Conservation (phyloP, 169 alveolate genomes). For the Amoebophrya sp. region DNA sequence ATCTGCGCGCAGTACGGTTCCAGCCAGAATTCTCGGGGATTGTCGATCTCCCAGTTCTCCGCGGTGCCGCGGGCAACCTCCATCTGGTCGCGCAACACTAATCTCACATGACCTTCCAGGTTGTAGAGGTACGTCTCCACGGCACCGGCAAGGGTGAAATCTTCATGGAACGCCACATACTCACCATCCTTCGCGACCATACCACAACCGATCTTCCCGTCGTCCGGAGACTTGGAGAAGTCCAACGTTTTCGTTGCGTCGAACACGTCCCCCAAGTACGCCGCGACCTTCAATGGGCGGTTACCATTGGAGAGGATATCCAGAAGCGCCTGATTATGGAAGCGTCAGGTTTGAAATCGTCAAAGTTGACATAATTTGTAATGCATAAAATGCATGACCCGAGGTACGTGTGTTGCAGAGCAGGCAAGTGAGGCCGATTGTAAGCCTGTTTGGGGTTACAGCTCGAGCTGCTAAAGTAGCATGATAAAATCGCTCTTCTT, state of each 20-base stretch:
- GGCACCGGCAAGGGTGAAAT: constrained; percentile 40
- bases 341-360: no score
- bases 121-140: constrained; percentile 63
- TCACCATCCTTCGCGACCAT: constrained; percentile 80
- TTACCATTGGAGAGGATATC: constrained; percentile 89
- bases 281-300: constrained; percentile 82
- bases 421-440: no score
- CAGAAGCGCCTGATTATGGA: constrained; percentile 85
- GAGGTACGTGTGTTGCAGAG: no score
- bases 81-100: constrained; percentile 68
- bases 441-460: no score
- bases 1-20: constrained; percentile 86
- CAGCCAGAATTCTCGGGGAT: constrained; percentile 56
- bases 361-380: no score
- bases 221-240: constrained; percentile 55
- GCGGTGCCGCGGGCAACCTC: constrained; percentile 75
- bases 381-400: no score
- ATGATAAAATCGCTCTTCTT: no score
- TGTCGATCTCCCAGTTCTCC: constrained; percentile 78
- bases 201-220: constrained; percentile 52
- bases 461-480: no score
- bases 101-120: constrained; percentile 76
- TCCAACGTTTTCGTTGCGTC: constrained; percentile 78
- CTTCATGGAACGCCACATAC: constrained; percentile 72
- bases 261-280: constrained; percentile 84